Evolutionary conservation across 2,329 filamentous ascomycete genomes (phyloP).

Genomic region (Colletotrichum tamarilloi): DNA sequence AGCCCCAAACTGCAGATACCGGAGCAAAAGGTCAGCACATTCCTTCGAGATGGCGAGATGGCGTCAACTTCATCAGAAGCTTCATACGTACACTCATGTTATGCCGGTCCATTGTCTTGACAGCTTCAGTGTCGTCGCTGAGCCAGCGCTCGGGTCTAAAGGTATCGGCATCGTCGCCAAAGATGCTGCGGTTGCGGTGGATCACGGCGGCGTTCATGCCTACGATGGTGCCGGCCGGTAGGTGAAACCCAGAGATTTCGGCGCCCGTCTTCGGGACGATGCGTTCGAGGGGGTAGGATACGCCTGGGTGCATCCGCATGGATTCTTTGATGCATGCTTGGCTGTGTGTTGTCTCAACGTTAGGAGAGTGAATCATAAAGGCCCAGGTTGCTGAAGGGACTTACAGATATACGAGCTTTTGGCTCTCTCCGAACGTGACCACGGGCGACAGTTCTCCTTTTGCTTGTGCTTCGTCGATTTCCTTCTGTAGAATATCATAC

Average conservation of each 20-base stretch:
- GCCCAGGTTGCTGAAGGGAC: not conserved
- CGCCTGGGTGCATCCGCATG: not conserved
- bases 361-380: not conserved
- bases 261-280: not conserved
- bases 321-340: not conserved
- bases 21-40: not conserved
- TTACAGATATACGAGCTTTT: not conserved
- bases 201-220: conserved; percentile 51
- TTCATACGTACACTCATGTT: not conserved
- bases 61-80: not conserved
- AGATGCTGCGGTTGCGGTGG: conserved; percentile 49
- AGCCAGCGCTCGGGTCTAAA: conserved; percentile 56
- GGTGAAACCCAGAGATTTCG: not conserved
- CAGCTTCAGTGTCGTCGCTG: conserved; percentile 41
- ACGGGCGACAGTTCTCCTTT: not conserved
- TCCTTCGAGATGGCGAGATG: not conserved
- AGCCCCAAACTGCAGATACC: not conserved
- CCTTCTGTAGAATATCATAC: not conserved
- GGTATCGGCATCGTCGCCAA: conserved; percentile 53
- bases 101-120: conserved; percentile 25
- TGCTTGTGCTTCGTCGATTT: not conserved
- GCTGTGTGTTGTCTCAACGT: not conserved
- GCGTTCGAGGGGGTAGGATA: not conserved
- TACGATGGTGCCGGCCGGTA: conserved; percentile 39
- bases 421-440: not conserved